A percentile compares a stretch with the other conserved stretches of the same genome.
phyloP scores from a whole-genome alignment of 2,329 filamentous ascomycete species.

The Amylocarpus encephaloides region DNA sequence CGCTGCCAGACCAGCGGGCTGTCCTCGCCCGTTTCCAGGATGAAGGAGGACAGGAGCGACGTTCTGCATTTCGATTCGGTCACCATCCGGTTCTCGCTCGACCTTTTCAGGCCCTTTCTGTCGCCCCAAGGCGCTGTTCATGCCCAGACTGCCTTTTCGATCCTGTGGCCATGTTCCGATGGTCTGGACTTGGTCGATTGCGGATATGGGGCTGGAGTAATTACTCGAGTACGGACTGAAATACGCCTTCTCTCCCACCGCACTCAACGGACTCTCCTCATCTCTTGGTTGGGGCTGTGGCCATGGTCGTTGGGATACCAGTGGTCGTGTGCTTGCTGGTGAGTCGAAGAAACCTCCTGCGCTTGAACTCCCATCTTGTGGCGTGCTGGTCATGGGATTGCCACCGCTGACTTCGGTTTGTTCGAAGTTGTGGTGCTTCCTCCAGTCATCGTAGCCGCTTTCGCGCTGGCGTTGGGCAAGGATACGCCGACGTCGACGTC shows the following conservation, averaged over 20 bases:
- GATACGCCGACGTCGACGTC: conserved; percentile 46
- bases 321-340: conserved; percentile 47
- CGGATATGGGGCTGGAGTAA: conserved; percentile 48
- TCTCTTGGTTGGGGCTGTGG: conserved; percentile 25
- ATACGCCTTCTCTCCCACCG: conserved; percentile 39
- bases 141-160: conserved; percentile 15
- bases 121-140: not conserved
- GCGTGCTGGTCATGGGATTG: conserved; percentile 3
- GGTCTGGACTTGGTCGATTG: conserved; percentile 10
- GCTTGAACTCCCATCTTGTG: conserved; percentile 27
- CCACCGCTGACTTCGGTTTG: conserved; percentile 24
- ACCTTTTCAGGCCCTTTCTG: conserved; percentile 12
- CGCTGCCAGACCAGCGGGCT: conserved; percentile 9
- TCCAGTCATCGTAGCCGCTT: conserved; percentile 24
- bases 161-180: conserved; percentile 11
- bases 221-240: conserved; percentile 55
- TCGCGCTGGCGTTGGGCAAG: conserved; percentile 36
- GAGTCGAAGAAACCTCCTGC: conserved; percentile 40
- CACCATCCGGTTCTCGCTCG: conserved; percentile 15
- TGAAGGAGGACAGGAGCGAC: conserved; percentile 25
- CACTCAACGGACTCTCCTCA: conserved; percentile 27
- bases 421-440: conserved; percentile 10
- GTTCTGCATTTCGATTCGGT: conserved; percentile 25
- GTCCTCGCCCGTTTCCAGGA: conserved; percentile 19
- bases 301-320: conserved; percentile 39